phyloP scores from a whole-genome alignment of 2,329 filamentous ascomycete species.

The Sporothrix globosa region DNA sequence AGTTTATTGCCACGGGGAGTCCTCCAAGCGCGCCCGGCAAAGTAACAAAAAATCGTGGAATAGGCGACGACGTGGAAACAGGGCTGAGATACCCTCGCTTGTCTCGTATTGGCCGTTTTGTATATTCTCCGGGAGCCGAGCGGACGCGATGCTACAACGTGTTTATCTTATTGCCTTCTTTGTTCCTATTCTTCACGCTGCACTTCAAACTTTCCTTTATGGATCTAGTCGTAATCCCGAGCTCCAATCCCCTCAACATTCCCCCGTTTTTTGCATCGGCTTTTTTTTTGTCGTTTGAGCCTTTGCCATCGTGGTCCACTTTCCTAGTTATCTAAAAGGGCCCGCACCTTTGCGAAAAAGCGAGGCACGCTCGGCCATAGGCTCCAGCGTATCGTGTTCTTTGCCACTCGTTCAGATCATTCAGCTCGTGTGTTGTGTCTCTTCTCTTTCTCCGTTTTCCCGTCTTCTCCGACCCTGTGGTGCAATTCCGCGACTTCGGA shows the following conservation, averaged over 20 bases:
- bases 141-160: not conserved
- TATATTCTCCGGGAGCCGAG: not conserved
- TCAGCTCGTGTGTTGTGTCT: not conserved
- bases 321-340: slow-evolving; percentile 17
- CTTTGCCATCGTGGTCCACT: slow-evolving; percentile 3
- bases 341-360: slow-evolving; percentile 11
- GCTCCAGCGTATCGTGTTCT: slow-evolving; percentile 3
- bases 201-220: not conserved
- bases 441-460: not conserved
- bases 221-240: not conserved
- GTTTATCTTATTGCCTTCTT: not conserved
- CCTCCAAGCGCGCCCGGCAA: slow-evolving; percentile 7
- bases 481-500: not conserved
- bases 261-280: not conserved
- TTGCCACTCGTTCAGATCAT: slow-evolving; percentile 19
- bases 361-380: not conserved
- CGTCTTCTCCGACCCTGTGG: not conserved
- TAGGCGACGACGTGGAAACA: not conserved
- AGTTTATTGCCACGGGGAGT: not conserved
- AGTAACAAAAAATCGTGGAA: not conserved
- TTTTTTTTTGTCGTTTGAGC: not conserved
- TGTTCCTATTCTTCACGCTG: not conserved
- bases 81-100: not conserved
- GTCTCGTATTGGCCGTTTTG: slow-evolving; percentile 1
- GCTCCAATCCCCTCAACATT: not conserved